phyloP scores from a whole-genome alignment of 2,329 filamentous ascomycete genomes.

The Daldinia sp. region DNA sequence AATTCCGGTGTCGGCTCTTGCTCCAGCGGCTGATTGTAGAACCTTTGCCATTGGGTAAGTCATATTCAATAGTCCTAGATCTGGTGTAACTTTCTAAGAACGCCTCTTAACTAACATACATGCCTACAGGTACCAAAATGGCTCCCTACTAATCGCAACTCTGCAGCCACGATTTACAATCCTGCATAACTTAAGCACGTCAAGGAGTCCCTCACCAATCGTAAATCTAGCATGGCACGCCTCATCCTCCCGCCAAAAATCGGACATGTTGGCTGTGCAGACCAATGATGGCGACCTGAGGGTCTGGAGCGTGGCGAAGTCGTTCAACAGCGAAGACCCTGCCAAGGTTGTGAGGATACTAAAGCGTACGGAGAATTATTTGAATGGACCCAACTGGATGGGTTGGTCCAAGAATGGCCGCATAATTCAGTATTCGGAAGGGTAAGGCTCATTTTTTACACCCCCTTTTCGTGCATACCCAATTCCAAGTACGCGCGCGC shows the following conservation, averaged over 20 bases:
- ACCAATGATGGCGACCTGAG: conserved; percentile 91
- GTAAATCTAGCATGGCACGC: conserved; percentile 94
- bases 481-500: conserved; percentile 59
- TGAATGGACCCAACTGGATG: conserved; percentile 90
- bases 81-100: conserved; percentile 34
- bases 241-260: conserved; percentile 94
- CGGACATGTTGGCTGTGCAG: conserved; percentile 96
- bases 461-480: conserved; percentile 27
- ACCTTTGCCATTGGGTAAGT: conserved; percentile 95
- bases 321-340: conserved; percentile 74
- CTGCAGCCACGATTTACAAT: conserved; percentile 94
- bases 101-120: conserved; percentile 33
- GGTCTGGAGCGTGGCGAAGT: conserved; percentile 96
- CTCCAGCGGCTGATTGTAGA: conserved; percentile 87
- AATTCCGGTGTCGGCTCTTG: conserved; percentile 93
- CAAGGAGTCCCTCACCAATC: conserved; percentile 85
- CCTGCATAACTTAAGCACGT: conserved; percentile 89
- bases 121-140: conserved; percentile 84
- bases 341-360: conserved; percentile 91
- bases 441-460: conserved; percentile 68
- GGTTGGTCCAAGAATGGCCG: conserved; percentile 98
- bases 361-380: conserved; percentile 79
- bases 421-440: conserved; percentile 91
- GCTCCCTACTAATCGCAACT: conserved; percentile 89
- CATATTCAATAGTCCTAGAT: conserved; percentile 1